Evolutionary conservation across 768 basidiomycete genomes (phyloP), one percentile per base, ranked within the genome.

Genomic region (Russula brevipes): DNA sequence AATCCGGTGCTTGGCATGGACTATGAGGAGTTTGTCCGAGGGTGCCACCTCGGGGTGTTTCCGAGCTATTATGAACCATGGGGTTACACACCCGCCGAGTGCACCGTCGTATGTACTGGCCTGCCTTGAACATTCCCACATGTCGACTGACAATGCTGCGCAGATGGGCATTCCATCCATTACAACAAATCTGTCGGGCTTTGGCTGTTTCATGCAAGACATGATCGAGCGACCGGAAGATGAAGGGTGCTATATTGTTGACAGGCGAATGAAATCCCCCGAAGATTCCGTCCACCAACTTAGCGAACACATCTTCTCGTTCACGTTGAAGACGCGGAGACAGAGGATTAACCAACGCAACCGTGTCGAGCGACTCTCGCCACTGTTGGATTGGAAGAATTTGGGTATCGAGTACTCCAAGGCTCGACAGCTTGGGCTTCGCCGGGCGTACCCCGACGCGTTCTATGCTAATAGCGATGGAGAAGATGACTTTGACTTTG

Each of bases 321-420:
- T 96, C 77, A 81, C 81, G 59, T 79, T 77, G 67, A 94, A 93
- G 80, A 88, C 94, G 4, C 82, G 97, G n/a, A 83, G 97, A 49
- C 97, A 98, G 74, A 84, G 97, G 54, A 98, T 98, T 75, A 98
- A 99, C 76, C 97, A 98, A 77, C 89, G 97, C 38, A 99, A 98
- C 78, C 86, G 97, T 47, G 96, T 98, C 58, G 97, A 99, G 73
- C 85, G 97, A 33, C 80, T 99, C 17, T 88, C 86, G 54, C 96
- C 96, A 16, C 75, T 99, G 60, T 79, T 99, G 63, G 97, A 99
- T 74, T 98, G 97, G 97, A 99, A 99, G 79, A 93, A 93, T 71
- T 79, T 99, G 36, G 97, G 97, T 2, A 83, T 98, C 65, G 97
- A 99, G 75, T 99, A 99, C 75, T 87, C 88, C 74, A 99, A 98